These are phyloP conservation scores for Thraustotheca clavata DNA, from an alignment of 352 stramenopile genomes.

Conservation along the genomic window DNA sequence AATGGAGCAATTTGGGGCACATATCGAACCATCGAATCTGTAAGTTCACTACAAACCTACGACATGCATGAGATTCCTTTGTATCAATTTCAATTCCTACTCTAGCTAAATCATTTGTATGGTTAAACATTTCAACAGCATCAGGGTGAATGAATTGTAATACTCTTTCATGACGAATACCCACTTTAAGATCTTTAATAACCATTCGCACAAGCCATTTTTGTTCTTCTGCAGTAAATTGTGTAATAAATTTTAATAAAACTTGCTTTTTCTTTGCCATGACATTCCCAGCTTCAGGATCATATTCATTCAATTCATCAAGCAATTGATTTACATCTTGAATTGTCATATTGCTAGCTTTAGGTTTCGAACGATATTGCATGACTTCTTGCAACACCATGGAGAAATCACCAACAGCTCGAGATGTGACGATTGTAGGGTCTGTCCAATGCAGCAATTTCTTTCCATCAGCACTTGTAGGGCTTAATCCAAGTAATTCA, in stretches of 20 bases:
- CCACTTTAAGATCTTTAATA: conserved; percentile 84
- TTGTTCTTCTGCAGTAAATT: conserved; percentile 62
- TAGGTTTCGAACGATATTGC: conserved; percentile 43
- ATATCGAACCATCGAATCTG: conserved; percentile 73
- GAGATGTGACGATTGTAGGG: conserved; percentile 68
- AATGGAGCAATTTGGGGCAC: conserved; percentile 71
- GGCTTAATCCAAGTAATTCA: conserved; percentile 56
- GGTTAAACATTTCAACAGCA: conserved; percentile 80
- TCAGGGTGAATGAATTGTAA: conserved; percentile 75
- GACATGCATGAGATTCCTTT: background rate
- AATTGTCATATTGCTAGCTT: conserved; percentile 34
- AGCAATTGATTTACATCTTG: conserved; percentile 52
- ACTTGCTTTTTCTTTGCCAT: conserved; percentile 38
- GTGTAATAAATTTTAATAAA: conserved; percentile 66
- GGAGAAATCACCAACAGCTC: conserved; percentile 74
- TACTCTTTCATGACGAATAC: conserved; percentile 67
- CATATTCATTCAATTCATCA: conserved; percentile 36
- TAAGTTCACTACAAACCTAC: conserved; percentile 58
- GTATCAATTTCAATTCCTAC: background rate
- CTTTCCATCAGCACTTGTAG: conserved; percentile 54
- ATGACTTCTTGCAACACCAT: conserved; percentile 66
- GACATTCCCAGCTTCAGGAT: conserved; percentile 28
- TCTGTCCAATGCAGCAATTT: conserved; percentile 79
- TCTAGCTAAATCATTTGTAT: conserved; percentile 68
- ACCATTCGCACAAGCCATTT: conserved; percentile 80